Conservation (phyloP, 1,284 basidiomycete genomes). For the Sutorius eximius region DNA sequence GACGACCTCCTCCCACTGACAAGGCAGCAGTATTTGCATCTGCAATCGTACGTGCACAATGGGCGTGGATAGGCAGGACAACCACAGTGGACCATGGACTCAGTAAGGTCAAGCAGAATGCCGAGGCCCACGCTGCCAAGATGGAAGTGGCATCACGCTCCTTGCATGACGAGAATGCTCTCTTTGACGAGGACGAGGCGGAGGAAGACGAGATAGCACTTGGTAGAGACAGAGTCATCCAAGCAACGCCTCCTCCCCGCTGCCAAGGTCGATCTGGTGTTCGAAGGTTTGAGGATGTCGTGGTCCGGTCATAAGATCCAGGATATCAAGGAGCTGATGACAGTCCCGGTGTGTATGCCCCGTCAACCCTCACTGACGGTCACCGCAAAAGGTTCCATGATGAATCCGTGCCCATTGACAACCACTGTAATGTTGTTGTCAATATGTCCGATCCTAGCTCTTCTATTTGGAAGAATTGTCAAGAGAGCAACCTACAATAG, state of each 20-base stretch:
- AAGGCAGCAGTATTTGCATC: too few relatives aligned
- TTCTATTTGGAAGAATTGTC: too few relatives aligned
- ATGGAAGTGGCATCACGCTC: constrained; percentile 83
- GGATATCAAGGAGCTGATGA: constrained; percentile 88
- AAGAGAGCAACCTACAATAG: too few relatives aligned
- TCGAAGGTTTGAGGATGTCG: constrained; percentile 77
- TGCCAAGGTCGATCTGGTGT: constrained; percentile 66
- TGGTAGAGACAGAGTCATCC: constrained; percentile 66
- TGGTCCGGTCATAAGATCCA: constrained; percentile 85
- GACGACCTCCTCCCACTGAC: too few relatives aligned
- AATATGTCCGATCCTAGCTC: too few relatives aligned
- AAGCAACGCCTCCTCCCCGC: constrained; percentile 78
- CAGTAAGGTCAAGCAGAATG: constrained; percentile 89
- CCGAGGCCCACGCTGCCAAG: constrained; percentile 79
- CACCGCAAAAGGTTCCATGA: too few relatives aligned
- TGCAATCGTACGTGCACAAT: too few relatives aligned
- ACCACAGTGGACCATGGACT: too few relatives aligned
- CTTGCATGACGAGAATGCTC: constrained; percentile 80
- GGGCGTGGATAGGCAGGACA: too few relatives aligned
- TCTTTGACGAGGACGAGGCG: constrained; percentile 85
- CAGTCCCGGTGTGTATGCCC: constrained; percentile 70
- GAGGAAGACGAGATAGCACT: constrained; percentile 79
- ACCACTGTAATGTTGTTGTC: too few relatives aligned
- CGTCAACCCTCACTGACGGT: not conserved
- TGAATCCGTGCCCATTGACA: too few relatives aligned